Base-by-base conservation (phyloP, 192 early-diverging fungal genomes). In the Backusella morwellensis region DNA sequence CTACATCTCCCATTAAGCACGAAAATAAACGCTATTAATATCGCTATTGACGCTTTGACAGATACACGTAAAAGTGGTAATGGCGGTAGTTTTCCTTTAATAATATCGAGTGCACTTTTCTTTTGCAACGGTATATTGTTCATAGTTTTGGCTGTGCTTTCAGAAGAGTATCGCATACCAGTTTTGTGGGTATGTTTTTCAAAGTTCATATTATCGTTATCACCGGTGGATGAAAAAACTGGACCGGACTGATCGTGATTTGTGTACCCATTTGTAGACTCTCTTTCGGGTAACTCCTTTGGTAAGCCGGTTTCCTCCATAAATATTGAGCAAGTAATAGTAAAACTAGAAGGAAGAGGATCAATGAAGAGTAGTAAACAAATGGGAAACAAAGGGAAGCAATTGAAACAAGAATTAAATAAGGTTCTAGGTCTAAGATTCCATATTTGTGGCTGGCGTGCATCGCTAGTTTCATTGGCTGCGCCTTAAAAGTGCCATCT, bases 21-120 rank as follows among this genome's bases (percentile, higher is more conserved):
- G 12, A 80, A 52, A 3, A 80, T 17, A 19, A 80, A 42, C 3
- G 68, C 38, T 34, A 75, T 75, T 17, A 71, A 26, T 17, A 80
- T 26, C 1, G 74, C 74, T 44, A 76, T 75, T 23, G 74, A 71
- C 3, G 78, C 78, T 63, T 80, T 80, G 11, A 80, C 23, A 19
- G 36, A 35, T 36, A 71, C 72, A 35, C 70, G 68, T 23, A 68
- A 68, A n/a, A 69, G 67, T 21, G 42, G 32, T 4, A 69, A 70
- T 69, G 67, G 67, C 3, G 75, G 75, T 36, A 76, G 17, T 63
- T 63, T 63, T 23, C 8, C 4, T 14, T 63, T 29, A 3, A 63
- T 29, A 23, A 11, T 29, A 21, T 26, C 26, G 12, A 63, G 23
- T 63, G 12, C 4, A 63, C 56, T 29, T 63, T 63, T 19, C 12